Conservation (phyloP, 2,329 filamentous ascomycete species). For the Penicillium sp. region DNA sequence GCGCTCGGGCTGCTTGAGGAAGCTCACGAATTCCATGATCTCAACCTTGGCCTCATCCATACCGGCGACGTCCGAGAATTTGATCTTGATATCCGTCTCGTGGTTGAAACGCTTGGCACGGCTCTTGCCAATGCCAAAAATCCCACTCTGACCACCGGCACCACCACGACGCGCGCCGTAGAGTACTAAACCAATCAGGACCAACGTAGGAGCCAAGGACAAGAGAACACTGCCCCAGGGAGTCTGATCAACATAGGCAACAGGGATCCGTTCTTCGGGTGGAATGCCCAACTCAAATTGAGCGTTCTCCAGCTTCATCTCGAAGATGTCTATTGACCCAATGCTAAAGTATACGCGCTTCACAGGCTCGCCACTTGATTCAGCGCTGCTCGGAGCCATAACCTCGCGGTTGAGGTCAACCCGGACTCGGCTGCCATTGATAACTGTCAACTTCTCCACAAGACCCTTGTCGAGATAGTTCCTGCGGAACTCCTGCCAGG, state of each 20-base stretch:
- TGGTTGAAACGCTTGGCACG: constrained; percentile 97
- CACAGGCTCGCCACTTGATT: constrained; percentile 63
- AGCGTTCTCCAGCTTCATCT: constrained; percentile 78
- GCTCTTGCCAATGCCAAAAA: constrained; percentile 95
- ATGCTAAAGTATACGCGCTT: constrained; percentile 93
- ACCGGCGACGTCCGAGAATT: constrained; percentile 92
- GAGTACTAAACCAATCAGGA: constrained; percentile 79
- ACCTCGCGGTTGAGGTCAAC: constrained; percentile 75
- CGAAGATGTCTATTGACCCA: constrained; percentile 88
- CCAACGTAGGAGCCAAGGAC: constrained; percentile 77
- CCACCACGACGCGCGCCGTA: constrained; percentile 69
- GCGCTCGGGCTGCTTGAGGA: constrained; percentile 85
- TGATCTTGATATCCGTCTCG: constrained; percentile 92
- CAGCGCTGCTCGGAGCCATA: constrained; percentile 66
- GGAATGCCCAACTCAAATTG: constrained; percentile 85
- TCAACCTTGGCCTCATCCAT: constrained; percentile 98
- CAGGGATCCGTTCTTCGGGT: constrained; percentile 79
- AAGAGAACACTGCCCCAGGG: constrained; percentile 67
- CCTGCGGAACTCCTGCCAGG: constrained; percentile 92
- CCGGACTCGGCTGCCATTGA: constrained; percentile 70
- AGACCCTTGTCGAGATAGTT: constrained; percentile 95
- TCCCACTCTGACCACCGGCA: constrained; percentile 63
- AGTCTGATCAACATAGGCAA: constrained; percentile 76
- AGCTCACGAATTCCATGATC: constrained; percentile 99
- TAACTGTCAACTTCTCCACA: constrained; percentile 82